Evolutionary conservation across 1,284 basidiomycete genomes (phyloP), one percentile per base, ranked within the genome.

Genomic region (Ustilago esculenta): DNA sequence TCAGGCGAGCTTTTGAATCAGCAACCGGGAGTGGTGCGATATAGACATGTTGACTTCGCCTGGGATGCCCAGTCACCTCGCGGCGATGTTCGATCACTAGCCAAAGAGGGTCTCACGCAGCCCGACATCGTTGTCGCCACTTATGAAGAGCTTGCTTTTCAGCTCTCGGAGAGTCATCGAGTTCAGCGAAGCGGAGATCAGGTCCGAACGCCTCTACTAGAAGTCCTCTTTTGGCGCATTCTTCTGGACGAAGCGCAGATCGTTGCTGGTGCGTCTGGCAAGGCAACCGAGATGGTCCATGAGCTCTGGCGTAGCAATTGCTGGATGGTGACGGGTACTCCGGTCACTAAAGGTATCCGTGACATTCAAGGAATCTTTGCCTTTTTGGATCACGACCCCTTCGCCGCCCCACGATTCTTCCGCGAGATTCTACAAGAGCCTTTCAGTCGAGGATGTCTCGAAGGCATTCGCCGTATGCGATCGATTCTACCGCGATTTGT

Each of bases 321-420:
- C 57, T 75, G 73, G 73, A 56, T 75, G 57, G 64, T 66, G 36
- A 73, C 71, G 2, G 68, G 67, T 14, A 75, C 73, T 0, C 73
- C 73, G 1, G 59, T 71, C 29, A 59, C 59, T 33, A 63, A 64
- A 52, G 67, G 72, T 3, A 64, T 74, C 21, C 46, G 50, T 18
- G 73, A 75, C 25, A 65, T 75, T 23, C 54, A 58, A 42, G 67
- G 67, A 30, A 61, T 75, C 43, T 66, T 70, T 52, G 53, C 60
- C 11, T 73, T 73, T 43, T 35, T 75, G 36, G 73, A 75, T 35
- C 59, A 68, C 36, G 70, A 71, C 24, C 60, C 64, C 4, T 50
- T 72, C 18, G 63, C 71, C 8, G 51, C 60, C 12, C 57, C 59
- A 17, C 59, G 51, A 40, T 56, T 63, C 44, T 75, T 75, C 54